Conservation (phyloP, 805 yeast genomes). For the Saccharomyces eubayanus region DNA sequence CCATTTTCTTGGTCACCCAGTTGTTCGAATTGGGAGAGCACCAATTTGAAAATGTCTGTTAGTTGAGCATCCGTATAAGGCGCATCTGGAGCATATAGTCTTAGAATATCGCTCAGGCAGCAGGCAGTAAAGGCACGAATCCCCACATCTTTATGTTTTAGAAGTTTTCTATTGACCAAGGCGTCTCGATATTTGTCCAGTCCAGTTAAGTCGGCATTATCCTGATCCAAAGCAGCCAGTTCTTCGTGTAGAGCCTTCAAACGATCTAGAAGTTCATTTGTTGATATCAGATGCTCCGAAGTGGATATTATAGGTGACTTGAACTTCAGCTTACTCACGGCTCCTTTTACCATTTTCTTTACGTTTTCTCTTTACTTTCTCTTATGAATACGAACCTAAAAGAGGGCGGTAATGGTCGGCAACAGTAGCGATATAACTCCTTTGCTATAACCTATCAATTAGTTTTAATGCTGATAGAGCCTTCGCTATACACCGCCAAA, state of each 20-base stretch:
- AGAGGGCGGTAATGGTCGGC: not conserved
- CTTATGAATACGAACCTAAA: not conserved
- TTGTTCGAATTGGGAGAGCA: conserved; percentile 53
- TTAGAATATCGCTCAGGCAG: conserved; percentile 63
- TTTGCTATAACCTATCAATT: not conserved
- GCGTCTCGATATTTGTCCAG: conserved; percentile 42
- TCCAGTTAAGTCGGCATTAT: conserved; percentile 40
- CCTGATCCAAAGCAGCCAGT: conserved; percentile 56
- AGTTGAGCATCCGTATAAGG: conserved; percentile 65
- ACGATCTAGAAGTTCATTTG: conserved; percentile 52
- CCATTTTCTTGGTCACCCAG: conserved; percentile 50
- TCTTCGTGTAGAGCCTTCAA: conserved; percentile 55
- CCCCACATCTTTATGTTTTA: conserved; percentile 55
- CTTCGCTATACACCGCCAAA: not conserved
- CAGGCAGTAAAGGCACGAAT: conserved; percentile 65
- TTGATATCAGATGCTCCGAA: conserved; percentile 46
- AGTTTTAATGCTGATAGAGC: not conserved
- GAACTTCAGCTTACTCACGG: conserved; percentile 29
- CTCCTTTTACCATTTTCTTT: conserved; percentile 5
- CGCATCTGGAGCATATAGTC: conserved; percentile 84
- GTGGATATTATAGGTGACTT: conserved; percentile 47
- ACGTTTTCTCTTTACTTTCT: not conserved
- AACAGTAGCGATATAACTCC: not conserved
- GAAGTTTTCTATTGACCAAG: conserved; percentile 49
- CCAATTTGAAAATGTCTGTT: conserved; percentile 55